Evolutionary conservation across 1,139 yeast species (phyloP).

Genomic region (Debaryomyces fabryi): DNA sequence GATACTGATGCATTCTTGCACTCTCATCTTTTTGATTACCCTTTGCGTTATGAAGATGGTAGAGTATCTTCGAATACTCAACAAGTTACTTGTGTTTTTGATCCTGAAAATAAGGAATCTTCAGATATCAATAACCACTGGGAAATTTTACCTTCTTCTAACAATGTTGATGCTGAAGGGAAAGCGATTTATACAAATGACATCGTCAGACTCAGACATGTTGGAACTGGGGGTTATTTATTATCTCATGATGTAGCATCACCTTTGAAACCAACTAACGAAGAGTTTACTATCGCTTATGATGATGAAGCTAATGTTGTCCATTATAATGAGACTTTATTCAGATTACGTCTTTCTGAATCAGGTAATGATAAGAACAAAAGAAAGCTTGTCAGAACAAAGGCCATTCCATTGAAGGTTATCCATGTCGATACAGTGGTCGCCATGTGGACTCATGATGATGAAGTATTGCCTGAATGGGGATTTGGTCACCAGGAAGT

Average conservation of each 20-base stretch:
- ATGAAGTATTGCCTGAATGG: conserved; percentile 88
- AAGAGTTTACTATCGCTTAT: conserved; percentile 79
- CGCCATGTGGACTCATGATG: conserved; percentile 94
- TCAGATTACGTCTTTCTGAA: conserved; percentile 62
- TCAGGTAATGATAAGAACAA: conserved; percentile 44
- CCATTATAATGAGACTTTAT: conserved; percentile 73
- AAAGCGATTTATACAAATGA: conserved; percentile 55
- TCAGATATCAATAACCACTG: conserved; percentile 76
- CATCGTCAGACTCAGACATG: conserved; percentile 76
- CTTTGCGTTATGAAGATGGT: conserved; percentile 94
- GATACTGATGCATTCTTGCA: conserved; percentile 77
- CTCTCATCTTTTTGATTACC: conserved; percentile 75
- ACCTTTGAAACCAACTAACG: conserved; percentile 87
- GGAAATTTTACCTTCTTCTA: conserved; percentile 76
- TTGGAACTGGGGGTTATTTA: conserved; percentile 75
- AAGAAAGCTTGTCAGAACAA: conserved; percentile 62
- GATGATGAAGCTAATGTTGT: conserved; percentile 53
- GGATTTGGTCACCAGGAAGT: conserved; percentile 90
- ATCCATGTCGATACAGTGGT: conserved; percentile 87
- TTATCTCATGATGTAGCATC: conserved; percentile 97
- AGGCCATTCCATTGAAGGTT: conserved; percentile 66
- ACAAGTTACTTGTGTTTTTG: conserved; percentile 77
- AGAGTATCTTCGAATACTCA: conserved; percentile 94
- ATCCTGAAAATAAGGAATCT: conserved; percentile 27
- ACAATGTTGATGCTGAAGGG: conserved; percentile 35